Evolutionary conservation across 1,284 basidiomycete species (phyloP).

Genomic region (Malassezia equina): DNA sequence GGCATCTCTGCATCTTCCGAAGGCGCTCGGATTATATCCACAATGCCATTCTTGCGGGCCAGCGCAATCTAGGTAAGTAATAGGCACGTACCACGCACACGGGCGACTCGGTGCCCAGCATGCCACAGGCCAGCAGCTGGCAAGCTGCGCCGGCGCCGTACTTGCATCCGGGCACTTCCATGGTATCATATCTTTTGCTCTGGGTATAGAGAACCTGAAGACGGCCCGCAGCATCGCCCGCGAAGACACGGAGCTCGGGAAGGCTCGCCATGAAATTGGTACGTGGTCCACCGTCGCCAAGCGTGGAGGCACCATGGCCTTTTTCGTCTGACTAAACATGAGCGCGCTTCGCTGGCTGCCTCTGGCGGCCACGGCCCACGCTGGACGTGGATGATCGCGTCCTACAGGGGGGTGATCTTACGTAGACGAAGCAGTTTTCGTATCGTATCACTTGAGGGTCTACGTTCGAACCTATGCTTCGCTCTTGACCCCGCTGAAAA

Average conservation of each 20-base stretch:
- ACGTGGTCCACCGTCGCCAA: not conserved
- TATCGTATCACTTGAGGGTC: too few relatives aligned
- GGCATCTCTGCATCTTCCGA: not conserved
- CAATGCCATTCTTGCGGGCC: conserved; percentile 9
- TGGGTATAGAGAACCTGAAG: conserved; percentile 4
- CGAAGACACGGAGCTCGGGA: conserved; percentile 7
- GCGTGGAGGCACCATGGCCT: not conserved
- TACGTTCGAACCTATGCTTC: too few relatives aligned
- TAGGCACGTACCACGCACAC: conserved; percentile 1
- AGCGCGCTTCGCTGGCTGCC: not conserved
- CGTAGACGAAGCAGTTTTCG: too few relatives aligned
- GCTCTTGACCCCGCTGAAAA: too few relatives aligned
- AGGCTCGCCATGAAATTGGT: not conserved
- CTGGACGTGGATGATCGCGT: too few relatives aligned
- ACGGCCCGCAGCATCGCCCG: conserved; percentile 12
- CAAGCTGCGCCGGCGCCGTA: conserved; percentile 12
- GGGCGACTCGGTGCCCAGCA: not conserved
- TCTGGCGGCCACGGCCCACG: too few relatives aligned
- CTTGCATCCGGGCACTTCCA: not conserved
- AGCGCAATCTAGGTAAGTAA: conserved; percentile 7
- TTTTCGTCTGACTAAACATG: not conserved
- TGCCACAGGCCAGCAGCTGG: conserved; percentile 5
- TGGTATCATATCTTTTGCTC: not conserved
- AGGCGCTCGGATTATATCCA: conserved; percentile 1
- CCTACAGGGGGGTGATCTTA: too few relatives aligned